A percentile compares a stretch with the other conserved stretches of the same genome.
These are phyloP conservation scores for Metschnikowia arizonensis DNA, from an alignment of 805 yeast genomes.

Conservation along the genomic window DNA sequence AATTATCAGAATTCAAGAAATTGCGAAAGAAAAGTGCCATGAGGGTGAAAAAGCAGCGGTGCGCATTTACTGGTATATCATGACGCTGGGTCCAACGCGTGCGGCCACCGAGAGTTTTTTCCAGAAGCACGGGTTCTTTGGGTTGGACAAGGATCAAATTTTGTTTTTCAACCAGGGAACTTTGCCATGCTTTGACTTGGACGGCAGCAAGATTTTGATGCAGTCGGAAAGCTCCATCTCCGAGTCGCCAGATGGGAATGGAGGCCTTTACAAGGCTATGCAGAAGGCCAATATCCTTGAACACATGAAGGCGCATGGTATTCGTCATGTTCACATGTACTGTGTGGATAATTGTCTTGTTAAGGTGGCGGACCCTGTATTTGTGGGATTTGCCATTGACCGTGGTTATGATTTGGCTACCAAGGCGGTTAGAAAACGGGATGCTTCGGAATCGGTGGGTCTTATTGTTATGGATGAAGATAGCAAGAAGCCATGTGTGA, in stretches of 20 bases:
- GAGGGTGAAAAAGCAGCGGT: constrained; percentile 19
- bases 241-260: constrained; percentile 96
- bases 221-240: constrained; percentile 54
- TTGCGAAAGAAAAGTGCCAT: constrained; percentile 34
- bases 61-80: constrained; percentile 76
- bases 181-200: constrained; percentile 75
- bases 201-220: constrained; percentile 68
- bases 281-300: constrained; percentile 56
- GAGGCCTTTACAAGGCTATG: constrained; percentile 89
- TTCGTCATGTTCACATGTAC: constrained; percentile 91
- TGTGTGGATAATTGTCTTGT: constrained; percentile 95
- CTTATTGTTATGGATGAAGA: constrained; percentile 69
- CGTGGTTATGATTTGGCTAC: constrained; percentile 75
- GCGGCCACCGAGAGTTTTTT: constrained; percentile 70
- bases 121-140: constrained; percentile 59
- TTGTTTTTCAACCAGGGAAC: constrained; percentile 92
- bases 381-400: constrained; percentile 76
- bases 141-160: constrained; percentile 57
- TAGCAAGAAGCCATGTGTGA: constrained; percentile 71
- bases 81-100: constrained; percentile 92
- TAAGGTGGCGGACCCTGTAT: constrained; percentile 87
- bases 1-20: constrained; percentile 55
- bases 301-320: constrained; percentile 63
- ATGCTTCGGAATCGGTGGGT: constrained; percentile 86
- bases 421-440: constrained; percentile 90